These are phyloP conservation scores for Botrytis squamosa DNA, from an alignment of 2,329 filamentous ascomycete species.

Conservation along the genomic window DNA sequence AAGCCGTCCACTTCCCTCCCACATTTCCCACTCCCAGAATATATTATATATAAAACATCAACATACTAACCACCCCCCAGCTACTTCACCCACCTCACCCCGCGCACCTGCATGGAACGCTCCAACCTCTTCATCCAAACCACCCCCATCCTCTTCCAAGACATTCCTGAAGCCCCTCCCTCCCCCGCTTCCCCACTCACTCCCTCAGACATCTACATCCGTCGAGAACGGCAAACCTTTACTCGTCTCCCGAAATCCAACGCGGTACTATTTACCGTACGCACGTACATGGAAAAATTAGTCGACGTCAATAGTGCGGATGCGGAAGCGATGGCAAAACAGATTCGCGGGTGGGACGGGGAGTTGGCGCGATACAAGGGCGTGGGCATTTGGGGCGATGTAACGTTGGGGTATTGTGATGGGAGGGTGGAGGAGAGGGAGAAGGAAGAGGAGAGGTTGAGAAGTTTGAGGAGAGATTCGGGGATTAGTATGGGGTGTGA, in stretches of 20 bases:
- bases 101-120: slow-evolving; percentile 47
- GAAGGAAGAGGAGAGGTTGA: neutral
- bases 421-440: neutral
- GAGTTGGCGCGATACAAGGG: slow-evolving; percentile 48
- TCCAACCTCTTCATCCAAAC: slow-evolving; percentile 52
- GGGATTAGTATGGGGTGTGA: neutral
- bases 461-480: neutral
- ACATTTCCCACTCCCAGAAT: slow-evolving; percentile 23
- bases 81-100: slow-evolving; percentile 48
- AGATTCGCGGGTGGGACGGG: slow-evolving; percentile 47
- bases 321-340: slow-evolving; percentile 44
- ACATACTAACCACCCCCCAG: slow-evolving; percentile 28
- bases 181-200: slow-evolving; percentile 30
- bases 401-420: slow-evolving; percentile 28
- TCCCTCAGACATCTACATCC: slow-evolving; percentile 45
- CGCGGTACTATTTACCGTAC: slow-evolving; percentile 50
- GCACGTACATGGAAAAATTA: slow-evolving; percentile 46
- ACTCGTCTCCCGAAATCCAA: slow-evolving; percentile 45
- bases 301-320: slow-evolving; percentile 44
- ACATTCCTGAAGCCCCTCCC: slow-evolving; percentile 43
- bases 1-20: neutral
- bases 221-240: slow-evolving; percentile 52
- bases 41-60: neutral
- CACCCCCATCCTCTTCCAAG: slow-evolving; percentile 46
- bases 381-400: slow-evolving; percentile 43